Evolutionary conservation across 2,329 filamentous ascomycete species (phyloP).

Genomic region (Pseudopithomyces maydicus): DNA sequence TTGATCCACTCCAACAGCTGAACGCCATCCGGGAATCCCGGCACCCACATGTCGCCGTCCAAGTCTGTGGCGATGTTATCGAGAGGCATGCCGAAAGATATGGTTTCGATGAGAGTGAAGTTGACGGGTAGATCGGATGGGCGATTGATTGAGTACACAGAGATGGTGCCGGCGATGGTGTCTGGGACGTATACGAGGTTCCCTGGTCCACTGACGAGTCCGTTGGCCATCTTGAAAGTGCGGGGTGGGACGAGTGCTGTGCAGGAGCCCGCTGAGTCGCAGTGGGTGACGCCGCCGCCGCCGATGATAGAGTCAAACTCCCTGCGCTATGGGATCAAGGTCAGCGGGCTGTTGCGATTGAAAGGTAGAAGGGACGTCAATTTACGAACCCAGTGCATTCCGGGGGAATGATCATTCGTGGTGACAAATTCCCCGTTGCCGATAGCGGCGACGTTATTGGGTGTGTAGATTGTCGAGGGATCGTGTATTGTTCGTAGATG

Average conservation of each 20-base stretch:
- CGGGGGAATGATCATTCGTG: slow-evolving; percentile 26
- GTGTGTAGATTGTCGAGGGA: neutral
- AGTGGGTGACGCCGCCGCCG: slow-evolving; percentile 35
- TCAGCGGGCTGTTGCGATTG: neutral
- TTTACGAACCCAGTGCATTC: slow-evolving; percentile 11
- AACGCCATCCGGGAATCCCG: slow-evolving; percentile 23
- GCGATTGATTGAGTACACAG: slow-evolving; percentile 18
- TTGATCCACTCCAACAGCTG: slow-evolving; percentile 16
- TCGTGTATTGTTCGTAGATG: slow-evolving; percentile 8
- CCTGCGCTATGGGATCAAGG: slow-evolving; percentile 9
- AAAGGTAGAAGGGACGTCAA: neutral
- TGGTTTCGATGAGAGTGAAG: slow-evolving; percentile 25
- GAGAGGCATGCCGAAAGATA: slow-evolving; percentile 29
- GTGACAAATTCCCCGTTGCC: slow-evolving; percentile 8
- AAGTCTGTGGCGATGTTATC: slow-evolving; percentile 34
- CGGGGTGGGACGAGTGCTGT: slow-evolving; percentile 18
- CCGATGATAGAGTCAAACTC: slow-evolving; percentile 31
- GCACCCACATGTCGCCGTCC: slow-evolving; percentile 30
- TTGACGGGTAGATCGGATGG: neutral
- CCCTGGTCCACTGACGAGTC: slow-evolving; percentile 27
- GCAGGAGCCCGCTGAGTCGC: slow-evolving; percentile 22
- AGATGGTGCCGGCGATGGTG: slow-evolving; percentile 29
- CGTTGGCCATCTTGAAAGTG: slow-evolving; percentile 37
- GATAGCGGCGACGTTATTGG: slow-evolving; percentile 7
- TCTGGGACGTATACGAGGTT: slow-evolving; percentile 34